Percentiles rank a stretch among this genome's conserved stretches.
Conservation (phyloP, 495 filamentous ascomycete genomes). For the Podospora anserina region DNA sequence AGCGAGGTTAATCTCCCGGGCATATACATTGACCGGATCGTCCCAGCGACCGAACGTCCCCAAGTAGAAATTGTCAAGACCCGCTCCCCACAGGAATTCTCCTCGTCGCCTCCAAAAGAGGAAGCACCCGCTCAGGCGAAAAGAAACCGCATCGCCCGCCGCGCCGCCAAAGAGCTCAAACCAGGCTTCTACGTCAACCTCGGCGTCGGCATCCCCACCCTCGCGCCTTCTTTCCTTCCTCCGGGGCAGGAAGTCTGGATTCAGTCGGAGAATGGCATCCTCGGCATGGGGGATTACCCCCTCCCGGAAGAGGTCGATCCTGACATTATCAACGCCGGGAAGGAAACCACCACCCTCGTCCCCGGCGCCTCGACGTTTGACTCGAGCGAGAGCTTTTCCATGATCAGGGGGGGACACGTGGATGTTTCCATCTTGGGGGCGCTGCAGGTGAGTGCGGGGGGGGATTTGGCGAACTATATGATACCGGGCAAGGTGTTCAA, state of each 20-base stretch:
- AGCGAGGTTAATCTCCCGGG: slow-evolving; percentile 59
- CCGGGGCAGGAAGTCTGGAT: slow-evolving; percentile 52
- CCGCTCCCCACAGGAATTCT: slow-evolving; percentile 29
- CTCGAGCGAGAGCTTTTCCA: slow-evolving; percentile 57
- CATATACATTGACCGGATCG: slow-evolving; percentile 62
- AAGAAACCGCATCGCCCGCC: slow-evolving; percentile 55
- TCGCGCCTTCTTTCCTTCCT: slow-evolving; percentile 56
- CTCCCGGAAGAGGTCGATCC: slow-evolving; percentile 29
- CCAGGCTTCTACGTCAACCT: slow-evolving; percentile 66
- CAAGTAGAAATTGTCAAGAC: slow-evolving; percentile 57
- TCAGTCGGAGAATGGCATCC: slow-evolving; percentile 60
- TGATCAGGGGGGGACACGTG: slow-evolving; percentile 61
- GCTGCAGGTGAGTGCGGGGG: slow-evolving; percentile 56
- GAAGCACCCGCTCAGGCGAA: slow-evolving; percentile 36
- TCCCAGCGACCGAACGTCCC: slow-evolving; percentile 53
- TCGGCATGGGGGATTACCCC: slow-evolving; percentile 63
- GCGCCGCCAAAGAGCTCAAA: slow-evolving; percentile 61
- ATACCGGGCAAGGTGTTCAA: slow-evolving; percentile 61
- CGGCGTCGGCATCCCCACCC: slow-evolving; percentile 61
- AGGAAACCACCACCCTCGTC: slow-evolving; percentile 58
- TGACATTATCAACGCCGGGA: slow-evolving; percentile 61
- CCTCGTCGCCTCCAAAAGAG: slow-evolving; percentile 13
- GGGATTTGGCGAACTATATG: slow-evolving; percentile 64
- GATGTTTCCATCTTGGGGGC: slow-evolving; percentile 60
- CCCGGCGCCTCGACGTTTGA: slow-evolving; percentile 58